Base-by-base conservation (phyloP, 2,329 filamentous ascomycete genomes). In the Nemania abortiva region DNA sequence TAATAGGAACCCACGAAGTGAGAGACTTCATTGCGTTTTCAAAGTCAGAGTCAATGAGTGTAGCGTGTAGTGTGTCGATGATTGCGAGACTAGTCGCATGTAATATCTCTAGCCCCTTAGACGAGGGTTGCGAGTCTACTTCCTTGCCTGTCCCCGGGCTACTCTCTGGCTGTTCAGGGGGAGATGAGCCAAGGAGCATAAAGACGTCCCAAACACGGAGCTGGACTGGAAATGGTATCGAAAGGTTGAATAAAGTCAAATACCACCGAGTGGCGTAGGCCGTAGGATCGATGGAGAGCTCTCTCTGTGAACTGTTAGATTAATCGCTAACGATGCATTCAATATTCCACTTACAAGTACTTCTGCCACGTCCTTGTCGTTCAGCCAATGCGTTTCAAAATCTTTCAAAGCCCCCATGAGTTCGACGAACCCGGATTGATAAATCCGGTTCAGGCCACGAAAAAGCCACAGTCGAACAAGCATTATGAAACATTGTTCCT, bases 241-340 rank as follows among this genome's bases (percentile, higher is more conserved):
- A 97, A 77, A 98, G 92, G 81, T 98, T 98, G 86, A 99, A 99
- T 9, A 99, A 85, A 1, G 96, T 99, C 60, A 99, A 86, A 79
- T 99, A 99, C 96, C 96, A 99, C 61, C 95, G 88, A 3, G 95
- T 98, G 37, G 95, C 96, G 78, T 98, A 99, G n/a, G 95, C 91
- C 1, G 94, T 97, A 20, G 93, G 90, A 50, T 93, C 90, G 74
- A 99, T 96, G 70, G 87, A 86, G 34, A 98, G 86, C 70, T 95
- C 91, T 56, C 87, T 87, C 91, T 94, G 72, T 52, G 68, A 58
- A 54, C 63, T 49, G 42, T 70, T 67, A 72, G 70, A 58, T n/a
- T 37, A 20, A 7, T 24, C 27, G 29, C n/a, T 34, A 34, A 1
- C 4, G 24, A 37, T n/a, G 18, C 42, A 53, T 56, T 62, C n/a